Conservation (phyloP, 2,329 filamentous ascomycete species). For the Fusarium agapanthi region DNA sequence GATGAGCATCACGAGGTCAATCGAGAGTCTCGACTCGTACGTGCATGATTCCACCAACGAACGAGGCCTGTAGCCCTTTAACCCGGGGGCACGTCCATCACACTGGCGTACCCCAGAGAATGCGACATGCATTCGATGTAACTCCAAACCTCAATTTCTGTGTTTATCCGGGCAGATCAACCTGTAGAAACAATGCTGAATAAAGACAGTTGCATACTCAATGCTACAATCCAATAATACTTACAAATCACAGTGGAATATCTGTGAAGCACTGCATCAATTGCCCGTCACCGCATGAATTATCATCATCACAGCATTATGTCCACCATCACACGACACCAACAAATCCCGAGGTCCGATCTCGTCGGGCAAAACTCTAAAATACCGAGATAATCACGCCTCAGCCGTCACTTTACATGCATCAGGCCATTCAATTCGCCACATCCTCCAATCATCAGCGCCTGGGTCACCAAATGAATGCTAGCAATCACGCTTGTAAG, state of each 20-base stretch:
- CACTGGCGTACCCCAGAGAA: constrained; percentile 12
- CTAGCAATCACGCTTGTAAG: neutral
- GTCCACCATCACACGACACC: constrained; percentile 3
- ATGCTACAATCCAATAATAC: neutral
- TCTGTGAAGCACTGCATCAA: neutral
- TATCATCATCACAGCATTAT: neutral
- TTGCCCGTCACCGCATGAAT: neutral
- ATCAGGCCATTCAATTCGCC: constrained; percentile 20
- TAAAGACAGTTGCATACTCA: neutral
- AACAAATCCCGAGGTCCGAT: constrained; percentile 2
- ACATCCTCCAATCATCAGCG: neutral
- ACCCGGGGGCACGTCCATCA: neutral
- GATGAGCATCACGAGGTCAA: constrained; percentile 4
- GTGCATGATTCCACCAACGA: constrained; percentile 26
- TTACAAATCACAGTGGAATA: neutral
- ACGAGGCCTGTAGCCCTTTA: neutral
- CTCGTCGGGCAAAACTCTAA: constrained; percentile 13
- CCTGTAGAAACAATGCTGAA: neutral
- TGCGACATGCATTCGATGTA: constrained; percentile 3
- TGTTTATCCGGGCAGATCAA: neutral
- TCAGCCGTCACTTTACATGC: neutral
- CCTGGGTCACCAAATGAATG: neutral
- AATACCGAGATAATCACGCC: constrained; percentile 13
- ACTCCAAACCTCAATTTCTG: neutral
- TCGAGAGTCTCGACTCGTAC: neutral